Evolutionary conservation across 345 rosid genomes (phyloP).

Genomic region (Gossypium raimondii): DNA sequence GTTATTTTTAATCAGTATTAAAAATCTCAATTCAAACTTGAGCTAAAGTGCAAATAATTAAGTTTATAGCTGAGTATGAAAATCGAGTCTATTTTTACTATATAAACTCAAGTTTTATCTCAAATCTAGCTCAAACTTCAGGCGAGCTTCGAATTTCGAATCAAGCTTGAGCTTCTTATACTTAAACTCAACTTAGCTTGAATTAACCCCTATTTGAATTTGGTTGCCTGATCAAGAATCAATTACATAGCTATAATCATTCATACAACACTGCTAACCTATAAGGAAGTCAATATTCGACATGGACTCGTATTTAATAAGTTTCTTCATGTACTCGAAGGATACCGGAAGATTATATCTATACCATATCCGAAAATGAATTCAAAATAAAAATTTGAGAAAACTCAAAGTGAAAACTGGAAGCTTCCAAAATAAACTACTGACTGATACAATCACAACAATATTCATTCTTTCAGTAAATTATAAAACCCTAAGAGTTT

Average conservation of each 20-base stretch:
- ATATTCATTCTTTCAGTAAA: not conserved
- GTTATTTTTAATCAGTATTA: not conserved
- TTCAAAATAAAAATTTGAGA: not conserved
- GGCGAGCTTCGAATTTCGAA: not conserved
- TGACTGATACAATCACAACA: not conserved
- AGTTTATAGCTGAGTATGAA: not conserved
- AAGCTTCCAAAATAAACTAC: not conserved
- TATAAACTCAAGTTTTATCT: too few relatives aligned
- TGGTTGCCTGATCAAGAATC: not conserved
- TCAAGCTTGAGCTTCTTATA: not conserved
- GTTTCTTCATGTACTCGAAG: not conserved
- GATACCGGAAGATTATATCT: too few relatives aligned
- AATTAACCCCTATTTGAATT: not conserved
- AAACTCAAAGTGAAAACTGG: not conserved
- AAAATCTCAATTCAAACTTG: not conserved
- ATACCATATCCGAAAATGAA: too few relatives aligned
- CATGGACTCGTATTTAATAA: not conserved
- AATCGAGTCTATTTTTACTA: too few relatives aligned
- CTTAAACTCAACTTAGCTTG: not conserved
- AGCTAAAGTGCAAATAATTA: not conserved
- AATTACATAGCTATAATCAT: not conserved
- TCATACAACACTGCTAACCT: not conserved
- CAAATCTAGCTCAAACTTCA: not conserved
- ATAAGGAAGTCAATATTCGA: not conserved
- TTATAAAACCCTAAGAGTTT: not conserved